These are phyloP conservation scores for Themeda triandra DNA, from an alignment of 176 grass and related monocot species.

Conservation along the genomic window DNA sequence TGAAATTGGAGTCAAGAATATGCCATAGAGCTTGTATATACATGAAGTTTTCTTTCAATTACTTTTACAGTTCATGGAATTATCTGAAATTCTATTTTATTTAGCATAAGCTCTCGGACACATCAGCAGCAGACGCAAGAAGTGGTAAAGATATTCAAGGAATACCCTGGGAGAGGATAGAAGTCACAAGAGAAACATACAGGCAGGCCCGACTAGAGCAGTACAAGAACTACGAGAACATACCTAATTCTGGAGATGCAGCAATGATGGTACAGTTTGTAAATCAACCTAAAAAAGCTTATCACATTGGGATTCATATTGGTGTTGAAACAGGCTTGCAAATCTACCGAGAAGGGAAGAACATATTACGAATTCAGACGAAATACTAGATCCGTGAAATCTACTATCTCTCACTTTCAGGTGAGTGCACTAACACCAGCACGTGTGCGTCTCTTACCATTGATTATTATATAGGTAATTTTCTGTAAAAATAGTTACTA, in stretches of 20 bases:
- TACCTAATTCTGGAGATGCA: conserved; percentile 63
- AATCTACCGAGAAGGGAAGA: conserved; percentile 58
- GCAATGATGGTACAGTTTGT: conserved; percentile 43
- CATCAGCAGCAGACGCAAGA: conserved; percentile 57
- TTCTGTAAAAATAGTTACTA: conserved; percentile 5
- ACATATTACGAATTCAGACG: conserved; percentile 66
- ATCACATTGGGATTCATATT: conserved; percentile 18
- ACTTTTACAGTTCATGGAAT: not conserved
- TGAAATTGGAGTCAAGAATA: not conserved
- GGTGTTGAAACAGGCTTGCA: conserved; percentile 49
- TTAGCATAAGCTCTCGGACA: conserved; percentile 55
- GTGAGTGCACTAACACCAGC: conserved; percentile 19
- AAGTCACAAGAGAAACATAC: conserved; percentile 60
- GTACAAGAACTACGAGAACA: conserved; percentile 87
- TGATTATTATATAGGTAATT: not conserved
- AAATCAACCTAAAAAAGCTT: not conserved
- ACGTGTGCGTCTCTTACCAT: conserved; percentile 10
- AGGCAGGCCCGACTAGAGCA: conserved; percentile 58
- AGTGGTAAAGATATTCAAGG: conserved; percentile 90
- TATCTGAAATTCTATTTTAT: conserved; percentile 3
- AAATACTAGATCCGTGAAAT: conserved; percentile 85
- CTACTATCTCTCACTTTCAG: conserved; percentile 81
- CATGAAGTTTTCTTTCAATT: conserved; percentile 7
- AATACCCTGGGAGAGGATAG: conserved; percentile 69
- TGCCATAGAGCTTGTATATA: not conserved